A percentile compares a stretch with the other conserved stretches of the same genome.
Evolutionary conservation across 1,284 basidiomycete genomes (phyloP).

Genomic region (Sphaerobolus stellatus): DNA sequence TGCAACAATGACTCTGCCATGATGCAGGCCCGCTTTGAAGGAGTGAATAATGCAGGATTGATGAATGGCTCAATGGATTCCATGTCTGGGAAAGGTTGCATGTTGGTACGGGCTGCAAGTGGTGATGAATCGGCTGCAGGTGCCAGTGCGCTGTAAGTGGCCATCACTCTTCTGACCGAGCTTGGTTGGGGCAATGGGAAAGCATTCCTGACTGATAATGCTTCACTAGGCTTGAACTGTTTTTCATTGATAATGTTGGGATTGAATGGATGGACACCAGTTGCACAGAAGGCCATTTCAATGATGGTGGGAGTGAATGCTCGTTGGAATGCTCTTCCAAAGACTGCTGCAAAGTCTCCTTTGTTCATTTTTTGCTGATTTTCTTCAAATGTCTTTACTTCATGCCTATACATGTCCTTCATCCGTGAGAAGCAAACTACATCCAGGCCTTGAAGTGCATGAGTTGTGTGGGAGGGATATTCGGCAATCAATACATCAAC

Average conservation of each 20-base stretch:
- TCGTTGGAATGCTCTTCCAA: constrained; percentile 23
- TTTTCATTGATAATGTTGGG: constrained; percentile 14
- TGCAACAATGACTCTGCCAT: not conserved
- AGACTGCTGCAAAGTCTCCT: constrained; percentile 26
- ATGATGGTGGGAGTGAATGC: constrained; percentile 25
- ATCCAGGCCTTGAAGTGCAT: constrained; percentile 40
- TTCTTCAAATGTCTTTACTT: constrained; percentile 21
- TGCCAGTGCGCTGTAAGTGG: not conserved
- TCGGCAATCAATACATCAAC: constrained; percentile 36
- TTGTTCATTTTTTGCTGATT: constrained; percentile 22
- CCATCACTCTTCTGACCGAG: constrained; percentile 15
- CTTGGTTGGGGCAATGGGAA: constrained; percentile 18
- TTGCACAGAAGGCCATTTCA: constrained; percentile 28
- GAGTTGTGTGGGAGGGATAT: constrained; percentile 42
- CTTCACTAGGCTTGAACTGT: constrained; percentile 17
- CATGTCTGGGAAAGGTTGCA: not conserved
- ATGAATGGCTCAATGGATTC: not conserved
- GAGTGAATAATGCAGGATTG: constrained; percentile 13
- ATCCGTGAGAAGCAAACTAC: constrained; percentile 37
- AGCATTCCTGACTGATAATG: constrained; percentile 12
- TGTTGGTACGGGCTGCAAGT: not conserved
- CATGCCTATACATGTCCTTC: constrained; percentile 20
- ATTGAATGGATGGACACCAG: constrained; percentile 34
- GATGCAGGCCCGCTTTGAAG: constrained; percentile 1
- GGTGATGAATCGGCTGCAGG: not conserved